Base-by-base conservation (phyloP, 805 yeast species). In the Lachancea meyersii region DNA sequence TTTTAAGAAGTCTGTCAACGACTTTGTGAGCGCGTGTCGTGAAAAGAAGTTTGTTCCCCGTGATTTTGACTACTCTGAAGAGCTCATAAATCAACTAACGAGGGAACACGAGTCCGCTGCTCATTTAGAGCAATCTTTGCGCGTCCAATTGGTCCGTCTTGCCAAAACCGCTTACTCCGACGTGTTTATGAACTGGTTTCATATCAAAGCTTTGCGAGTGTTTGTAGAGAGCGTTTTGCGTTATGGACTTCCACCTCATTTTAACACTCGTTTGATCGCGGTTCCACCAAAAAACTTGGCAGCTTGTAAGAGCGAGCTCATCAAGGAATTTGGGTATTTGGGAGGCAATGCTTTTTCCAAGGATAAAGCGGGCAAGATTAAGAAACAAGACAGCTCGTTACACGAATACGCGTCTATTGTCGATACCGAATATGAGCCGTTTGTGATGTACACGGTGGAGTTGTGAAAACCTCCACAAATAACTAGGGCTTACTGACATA, bases 221-320 rank as follows among this genome's bases (percentile, higher is more conserved):
- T 93, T 84, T 64, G 96, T 91, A 30, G 99, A 93, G 68, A 77
- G 88, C 39, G 96, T 93, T 13, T 74, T 93, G 62, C 81, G 99
- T 66, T 93, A 93, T 63, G 99, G 99, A 1, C 75, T 93, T 50
- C 99, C 98, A 27, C 97, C 97, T 23, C 83, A 82, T 55, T 93
- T 91, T 63, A 76, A 78, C 58, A 69, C 76, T 11, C 70, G 68
- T 32, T 55, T 73, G 26, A 64, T 72, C 38, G 68, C 69, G 20
- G 64, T 72, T 21, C 73, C 84, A 52, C 68, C 64, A 21, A 68
- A 70, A 52, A 62, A 69, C 17, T 58, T 71, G 31, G 69, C 67
- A 23, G 77, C 74, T 63, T 79, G 88, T 35, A 88, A 82, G 65
- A 67, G 73, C 46, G 85, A 82, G 50, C 72, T 93, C 48, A 67